These are phyloP conservation scores for Bassia scoparia DNA, from an alignment of 148 eudicot genomes.

Conservation along the genomic window DNA sequence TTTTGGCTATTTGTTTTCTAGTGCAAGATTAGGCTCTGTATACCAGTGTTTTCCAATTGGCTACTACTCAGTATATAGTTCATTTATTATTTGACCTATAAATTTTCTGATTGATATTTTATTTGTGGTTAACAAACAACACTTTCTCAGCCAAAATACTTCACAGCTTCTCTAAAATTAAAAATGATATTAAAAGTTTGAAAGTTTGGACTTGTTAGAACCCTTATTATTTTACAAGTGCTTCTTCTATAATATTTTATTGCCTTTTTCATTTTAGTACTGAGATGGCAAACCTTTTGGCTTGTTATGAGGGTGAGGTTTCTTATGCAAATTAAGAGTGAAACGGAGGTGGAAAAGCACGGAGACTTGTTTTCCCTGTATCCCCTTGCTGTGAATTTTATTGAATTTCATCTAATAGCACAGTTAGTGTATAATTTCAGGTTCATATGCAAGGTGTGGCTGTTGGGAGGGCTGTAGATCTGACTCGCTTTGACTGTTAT, in stretches of 20 bases:
- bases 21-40: neutral
- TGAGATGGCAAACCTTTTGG: neutral
- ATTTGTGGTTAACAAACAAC: no score
- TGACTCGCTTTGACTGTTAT: conserved; percentile 61
- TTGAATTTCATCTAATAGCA: neutral
- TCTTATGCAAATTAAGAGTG: neutral
- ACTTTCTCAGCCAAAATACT: no score
- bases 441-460: conserved; percentile 97
- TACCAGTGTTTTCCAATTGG: neutral
- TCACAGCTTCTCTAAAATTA: no score
- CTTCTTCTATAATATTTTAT: no score
- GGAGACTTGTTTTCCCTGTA: neutral
- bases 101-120: no score
- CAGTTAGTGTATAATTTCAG: conserved; percentile 33
- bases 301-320: neutral
- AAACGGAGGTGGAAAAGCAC: neutral
- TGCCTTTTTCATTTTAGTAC: no score
- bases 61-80: neutral
- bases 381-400: neutral
- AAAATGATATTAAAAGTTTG: no score
- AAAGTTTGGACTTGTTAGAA: no score
- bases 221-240: no score
- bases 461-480: conserved; percentile 89
- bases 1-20: neutral
- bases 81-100: no score